phyloP scores from a whole-genome alignment of 176 grass and related monocot species.

The Dactylis glomerata region DNA sequence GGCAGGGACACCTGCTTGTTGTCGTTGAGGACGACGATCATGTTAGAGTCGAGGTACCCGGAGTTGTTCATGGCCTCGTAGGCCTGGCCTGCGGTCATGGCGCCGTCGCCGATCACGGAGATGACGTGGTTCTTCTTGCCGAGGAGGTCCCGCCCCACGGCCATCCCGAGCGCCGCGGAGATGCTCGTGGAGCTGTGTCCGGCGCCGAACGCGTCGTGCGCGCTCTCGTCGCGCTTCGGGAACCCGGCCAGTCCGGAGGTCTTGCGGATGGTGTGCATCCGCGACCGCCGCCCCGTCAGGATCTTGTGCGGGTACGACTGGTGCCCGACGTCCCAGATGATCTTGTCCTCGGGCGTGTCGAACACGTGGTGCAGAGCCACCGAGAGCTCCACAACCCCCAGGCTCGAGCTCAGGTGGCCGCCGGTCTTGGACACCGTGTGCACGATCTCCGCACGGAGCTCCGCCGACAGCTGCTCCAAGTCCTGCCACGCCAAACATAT shows the following conservation, averaged over 20 bases:
- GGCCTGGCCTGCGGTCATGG: slow-evolving; percentile 95
- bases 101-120: slow-evolving; percentile 91
- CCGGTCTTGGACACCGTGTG: slow-evolving; percentile 64
- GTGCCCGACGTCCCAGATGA: slow-evolving; percentile 98
- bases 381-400: slow-evolving; percentile 82
- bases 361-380: slow-evolving; percentile 93
- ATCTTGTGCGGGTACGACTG: slow-evolving; percentile 98
- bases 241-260: slow-evolving; percentile 92
- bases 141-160: slow-evolving; percentile 70
- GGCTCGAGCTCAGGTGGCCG: slow-evolving; percentile 79
- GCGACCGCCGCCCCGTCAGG: slow-evolving; percentile 75
- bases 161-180: slow-evolving; percentile 95
- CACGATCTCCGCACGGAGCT: slow-evolving; percentile 80
- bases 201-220: slow-evolving; percentile 84
- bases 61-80: slow-evolving; percentile 99
- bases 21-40: slow-evolving; percentile 92
- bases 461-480: slow-evolving; percentile 81
- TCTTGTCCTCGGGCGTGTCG: slow-evolving; percentile 84
- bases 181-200: slow-evolving; percentile 96
- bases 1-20: slow-evolving; percentile 97
- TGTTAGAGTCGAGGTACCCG: slow-evolving; percentile 79
- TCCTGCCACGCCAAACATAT: slow-evolving; percentile 39
- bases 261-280: slow-evolving; percentile 85
- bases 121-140: slow-evolving; percentile 80
- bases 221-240: slow-evolving; percentile 94